Conservation (phyloP, 129 eudicot genomes). For the Flaveria linearis region DNA sequence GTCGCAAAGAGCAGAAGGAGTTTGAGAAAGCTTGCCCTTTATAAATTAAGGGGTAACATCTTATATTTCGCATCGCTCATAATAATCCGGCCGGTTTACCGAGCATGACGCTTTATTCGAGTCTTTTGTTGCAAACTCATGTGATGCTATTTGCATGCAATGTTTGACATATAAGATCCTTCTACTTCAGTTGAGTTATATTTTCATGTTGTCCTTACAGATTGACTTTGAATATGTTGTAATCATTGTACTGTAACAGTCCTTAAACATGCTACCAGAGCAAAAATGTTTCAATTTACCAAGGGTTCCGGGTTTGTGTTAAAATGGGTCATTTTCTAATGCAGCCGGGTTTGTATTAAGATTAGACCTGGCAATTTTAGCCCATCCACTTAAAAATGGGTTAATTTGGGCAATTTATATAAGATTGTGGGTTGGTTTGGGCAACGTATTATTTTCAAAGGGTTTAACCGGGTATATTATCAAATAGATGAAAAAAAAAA, state of each 20-base stretch:
- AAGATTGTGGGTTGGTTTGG: too few species aligned
- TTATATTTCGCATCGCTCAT: conserved; percentile 13
- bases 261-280: background rate
- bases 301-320: background rate
- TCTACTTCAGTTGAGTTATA: conserved; percentile 20
- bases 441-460: too few species aligned
- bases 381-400: too few species aligned
- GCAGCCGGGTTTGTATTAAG: background rate
- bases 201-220: background rate
- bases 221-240: conserved; percentile 18
- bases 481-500: too few species aligned
- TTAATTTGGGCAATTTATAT: too few species aligned
- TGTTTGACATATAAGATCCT: conserved; percentile 29
- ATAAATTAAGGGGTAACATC: conserved; percentile 29
- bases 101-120: conserved; percentile 11
- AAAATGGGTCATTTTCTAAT: background rate
- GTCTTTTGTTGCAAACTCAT: conserved; percentile 31
- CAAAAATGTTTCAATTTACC: background rate
- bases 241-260: conserved; percentile 11
- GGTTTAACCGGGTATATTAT: too few species aligned
- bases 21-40: conserved; percentile 92
- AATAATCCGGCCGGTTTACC: conserved; percentile 42
- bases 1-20: conserved; percentile 79
- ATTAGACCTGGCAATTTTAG: too few species aligned
- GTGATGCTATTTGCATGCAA: conserved; percentile 32